These are phyloP conservation scores for Neohortaea acidophila DNA, from an alignment of 495 filamentous ascomycete species.

Conservation along the genomic window DNA sequence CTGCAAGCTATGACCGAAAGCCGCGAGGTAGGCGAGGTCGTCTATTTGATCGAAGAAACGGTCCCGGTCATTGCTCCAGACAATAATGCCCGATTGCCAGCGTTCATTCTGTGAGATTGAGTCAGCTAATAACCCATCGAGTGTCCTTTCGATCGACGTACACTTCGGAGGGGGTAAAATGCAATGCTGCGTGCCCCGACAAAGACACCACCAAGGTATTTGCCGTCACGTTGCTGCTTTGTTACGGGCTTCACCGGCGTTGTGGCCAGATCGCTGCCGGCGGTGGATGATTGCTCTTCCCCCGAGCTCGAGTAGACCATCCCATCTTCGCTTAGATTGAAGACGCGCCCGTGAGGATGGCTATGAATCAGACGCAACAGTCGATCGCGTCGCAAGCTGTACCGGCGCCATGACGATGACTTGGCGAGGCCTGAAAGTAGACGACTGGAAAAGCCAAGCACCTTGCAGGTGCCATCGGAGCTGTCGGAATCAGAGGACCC, in stretches of 20 bases:
- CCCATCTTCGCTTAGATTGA: constrained; percentile 3
- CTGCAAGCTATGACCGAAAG: constrained; percentile 12
- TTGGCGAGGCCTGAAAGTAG: not conserved
- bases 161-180: constrained; percentile 3
- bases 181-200: constrained; percentile 4
- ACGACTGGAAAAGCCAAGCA: constrained; percentile 1
- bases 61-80: constrained; percentile 5
- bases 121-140: not conserved
- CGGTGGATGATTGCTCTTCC: constrained; percentile 1
- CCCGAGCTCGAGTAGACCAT: constrained; percentile 6
- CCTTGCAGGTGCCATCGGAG: not conserved
- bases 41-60: constrained; percentile 5
- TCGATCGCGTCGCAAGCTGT: not conserved
- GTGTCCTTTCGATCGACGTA: not conserved
- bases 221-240: not conserved
- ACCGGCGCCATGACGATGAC: not conserved
- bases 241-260: not conserved
- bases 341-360: constrained; percentile 3
- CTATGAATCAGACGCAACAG: not conserved
- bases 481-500: not conserved
- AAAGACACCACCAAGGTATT: constrained; percentile 3
- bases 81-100: not conserved
- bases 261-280: too few species aligned
- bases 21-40: constrained; percentile 3
- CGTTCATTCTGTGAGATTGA: not conserved